Evolutionary conservation across 805 yeast species (phyloP).

Genomic region (Wickerhamiella hasegawae): DNA sequence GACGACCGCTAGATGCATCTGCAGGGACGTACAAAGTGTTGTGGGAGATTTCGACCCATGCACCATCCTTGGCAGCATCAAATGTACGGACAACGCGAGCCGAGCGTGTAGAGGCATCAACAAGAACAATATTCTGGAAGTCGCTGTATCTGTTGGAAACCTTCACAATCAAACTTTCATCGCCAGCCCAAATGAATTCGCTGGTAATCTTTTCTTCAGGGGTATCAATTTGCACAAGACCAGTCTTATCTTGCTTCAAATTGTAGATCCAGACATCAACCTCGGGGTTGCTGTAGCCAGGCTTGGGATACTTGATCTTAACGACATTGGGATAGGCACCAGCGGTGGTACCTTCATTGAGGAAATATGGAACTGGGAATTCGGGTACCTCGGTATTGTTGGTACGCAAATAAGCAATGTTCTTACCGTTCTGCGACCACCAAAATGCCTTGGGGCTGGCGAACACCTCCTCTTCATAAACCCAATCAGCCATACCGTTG

Average conservation of each 20-base stretch:
- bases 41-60: slow-evolving; percentile 70
- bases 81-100: slow-evolving; percentile 31
- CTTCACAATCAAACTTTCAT: slow-evolving; percentile 33
- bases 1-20: slow-evolving; percentile 27
- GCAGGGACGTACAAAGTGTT: slow-evolving; percentile 43
- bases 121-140: slow-evolving; percentile 37
- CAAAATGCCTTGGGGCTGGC: slow-evolving; percentile 55
- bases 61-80: slow-evolving; percentile 28
- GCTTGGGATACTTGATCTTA: slow-evolving; percentile 64
- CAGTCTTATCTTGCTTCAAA: slow-evolving; percentile 16
- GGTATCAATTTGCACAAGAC: slow-evolving; percentile 5
- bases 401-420: slow-evolving; percentile 45
- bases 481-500: slow-evolving; percentile 91
- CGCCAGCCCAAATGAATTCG: slow-evolving; percentile 59
- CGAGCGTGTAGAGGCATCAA: slow-evolving; percentile 27
- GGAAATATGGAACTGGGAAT: slow-evolving; percentile 56
- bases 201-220: slow-evolving; percentile 38
- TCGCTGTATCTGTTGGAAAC: slow-evolving; percentile 55
- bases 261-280: slow-evolving; percentile 39
- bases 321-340: slow-evolving; percentile 45
- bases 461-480: slow-evolving; percentile 80
- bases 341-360: slow-evolving; percentile 23
- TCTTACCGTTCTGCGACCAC: slow-evolving; percentile 75
- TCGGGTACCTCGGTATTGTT: slow-evolving; percentile 63
- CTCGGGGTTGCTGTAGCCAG: slow-evolving; percentile 61